Base-by-base conservation (phyloP, 139 green algal genomes). In the Pleodorina starrii region DNA sequence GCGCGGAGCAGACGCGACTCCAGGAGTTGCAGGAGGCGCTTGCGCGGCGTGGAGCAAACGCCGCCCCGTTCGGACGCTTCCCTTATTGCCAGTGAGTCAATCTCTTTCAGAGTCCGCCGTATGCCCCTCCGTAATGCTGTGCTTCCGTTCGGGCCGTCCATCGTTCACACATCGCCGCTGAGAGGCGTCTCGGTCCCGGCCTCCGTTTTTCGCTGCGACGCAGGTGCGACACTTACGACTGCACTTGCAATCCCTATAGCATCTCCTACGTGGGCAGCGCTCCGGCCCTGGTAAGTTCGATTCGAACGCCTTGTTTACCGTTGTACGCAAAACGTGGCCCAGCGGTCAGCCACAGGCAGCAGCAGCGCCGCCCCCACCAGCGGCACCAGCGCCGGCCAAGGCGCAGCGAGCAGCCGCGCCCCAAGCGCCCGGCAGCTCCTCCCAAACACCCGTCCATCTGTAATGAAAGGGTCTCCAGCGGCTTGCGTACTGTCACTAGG, bases 221-320 rank as follows among this genome's bases (percentile, higher is more conserved):
- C 19, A 73, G 63, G 63, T 73, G 63, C 63, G 63, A 73, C 63
- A 73, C 63, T 32, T 73, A 73, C 35, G 63, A 73, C 5, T 73
- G 63, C 19, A 73, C 2, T 35, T 73, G 63, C 63, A 73, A 73
- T 35, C 63, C 63, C 19, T 73, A 73, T 35, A 73, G 63, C 63
- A 73, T 73, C 63, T 2, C 63, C 29, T 73, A 73, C 29, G 32
- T 6, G 2, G 63, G 63, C 16, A 73, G 63, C 63, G 32, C 63
- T 23, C 63, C 63, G 11, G 63, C 63, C 63, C 29, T 35, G 19
- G 63, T 73, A 38, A 73, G 63, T 73, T 12, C n/a, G n/a, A n/a
- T 5, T 66, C 6, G 5, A 66, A 25, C 21, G 54, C 21, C 7
- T 66, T 21, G 9, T 21, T 25, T 66, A 25, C 17, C 21, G 54